Evolutionary conservation across 345 rosid species (phyloP).

Genomic region (Eucalyptus regnans): DNA sequence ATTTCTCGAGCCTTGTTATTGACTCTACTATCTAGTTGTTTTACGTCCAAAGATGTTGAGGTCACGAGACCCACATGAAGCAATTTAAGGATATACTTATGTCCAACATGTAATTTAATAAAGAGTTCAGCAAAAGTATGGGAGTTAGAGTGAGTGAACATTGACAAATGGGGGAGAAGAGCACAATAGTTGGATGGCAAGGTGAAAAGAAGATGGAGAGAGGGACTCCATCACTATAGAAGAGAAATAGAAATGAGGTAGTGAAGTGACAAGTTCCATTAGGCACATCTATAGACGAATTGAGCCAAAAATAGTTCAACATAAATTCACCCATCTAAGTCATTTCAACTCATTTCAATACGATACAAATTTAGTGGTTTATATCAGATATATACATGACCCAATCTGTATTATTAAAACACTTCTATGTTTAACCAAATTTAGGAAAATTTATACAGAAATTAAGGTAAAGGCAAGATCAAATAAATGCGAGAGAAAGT

Average conservation of each 20-base stretch:
- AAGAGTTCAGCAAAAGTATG: too few species aligned
- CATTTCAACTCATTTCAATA: too few species aligned
- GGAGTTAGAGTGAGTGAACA: too few species aligned
- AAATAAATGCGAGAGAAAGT: fast-evolving
- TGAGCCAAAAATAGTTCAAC: too few species aligned
- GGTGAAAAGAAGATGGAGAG: neutral
- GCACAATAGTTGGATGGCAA: neutral
- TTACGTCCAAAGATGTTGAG: fast-evolving
- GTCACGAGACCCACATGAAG: fast-evolving
- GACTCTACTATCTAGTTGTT: too few species aligned
- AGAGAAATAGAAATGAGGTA: neutral
- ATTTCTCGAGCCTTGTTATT: too few species aligned
- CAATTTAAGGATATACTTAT: too few species aligned
- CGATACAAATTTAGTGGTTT: too few species aligned
- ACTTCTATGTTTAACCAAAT: too few species aligned
- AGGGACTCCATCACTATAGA: neutral
- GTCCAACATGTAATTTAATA: too few species aligned
- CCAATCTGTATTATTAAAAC: fast-evolving
- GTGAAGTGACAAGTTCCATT: neutral
- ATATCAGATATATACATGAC: fast-evolving
- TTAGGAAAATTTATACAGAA: fast-evolving
- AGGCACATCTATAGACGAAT: fast-evolving
- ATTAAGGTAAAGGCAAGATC: too few species aligned
- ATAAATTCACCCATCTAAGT: fast-evolving
- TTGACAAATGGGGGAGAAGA: too few species aligned